phyloP scores from a whole-genome alignment of 345 rosid genomes.

The Eucalyptus curtisii region DNA sequence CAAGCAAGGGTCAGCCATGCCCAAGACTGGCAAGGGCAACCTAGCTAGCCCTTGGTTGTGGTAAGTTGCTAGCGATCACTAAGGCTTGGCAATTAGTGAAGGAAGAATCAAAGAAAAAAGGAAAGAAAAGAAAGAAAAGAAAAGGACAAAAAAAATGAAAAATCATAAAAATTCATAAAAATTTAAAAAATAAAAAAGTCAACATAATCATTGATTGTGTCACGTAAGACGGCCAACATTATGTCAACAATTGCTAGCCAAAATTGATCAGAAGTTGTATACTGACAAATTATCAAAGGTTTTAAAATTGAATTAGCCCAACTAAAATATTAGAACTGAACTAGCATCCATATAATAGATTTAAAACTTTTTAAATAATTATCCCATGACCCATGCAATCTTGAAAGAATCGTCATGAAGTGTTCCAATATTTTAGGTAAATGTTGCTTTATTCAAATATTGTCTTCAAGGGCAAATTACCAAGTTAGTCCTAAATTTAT shows the following conservation, averaged over 20 bases:
- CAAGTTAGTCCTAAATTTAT: not conserved
- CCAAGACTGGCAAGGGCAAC: not conserved
- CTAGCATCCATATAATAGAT: not conserved
- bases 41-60: not conserved
- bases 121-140: too few relatives aligned
- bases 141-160: too few relatives aligned
- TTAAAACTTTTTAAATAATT: too few relatives aligned
- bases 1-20: not conserved
- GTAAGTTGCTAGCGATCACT: rapidly evolving
- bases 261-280: not conserved
- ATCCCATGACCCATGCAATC: not conserved
- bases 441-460: too few relatives aligned
- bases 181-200: too few relatives aligned
- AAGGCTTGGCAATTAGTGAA: not conserved
- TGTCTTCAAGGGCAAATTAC: not conserved
- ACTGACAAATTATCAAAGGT: too few relatives aligned
- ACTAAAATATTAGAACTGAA: too few relatives aligned
- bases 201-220: too few relatives aligned
- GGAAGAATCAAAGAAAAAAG: not conserved
- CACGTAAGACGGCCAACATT: not conserved
- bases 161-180: too few relatives aligned
- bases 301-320: not conserved
- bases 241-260: not conserved
- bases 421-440: not conserved
- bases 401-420: not conserved